Base-by-base conservation (phyloP, 2,329 filamentous ascomycete species). In the Cladosporium sp. region DNA sequence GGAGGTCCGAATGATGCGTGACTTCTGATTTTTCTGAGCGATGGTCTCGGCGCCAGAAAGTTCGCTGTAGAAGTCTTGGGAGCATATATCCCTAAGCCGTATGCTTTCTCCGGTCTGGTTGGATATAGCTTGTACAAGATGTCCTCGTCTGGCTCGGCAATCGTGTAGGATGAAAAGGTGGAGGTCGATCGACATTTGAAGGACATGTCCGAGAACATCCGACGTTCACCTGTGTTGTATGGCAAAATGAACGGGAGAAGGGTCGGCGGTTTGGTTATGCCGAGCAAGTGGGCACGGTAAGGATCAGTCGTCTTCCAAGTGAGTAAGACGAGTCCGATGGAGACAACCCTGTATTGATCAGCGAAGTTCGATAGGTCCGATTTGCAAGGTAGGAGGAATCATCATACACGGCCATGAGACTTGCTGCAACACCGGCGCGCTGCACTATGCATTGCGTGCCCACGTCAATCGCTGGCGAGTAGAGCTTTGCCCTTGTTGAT, bases 181-280 rank as follows among this genome's bases (percentile, higher is more conserved):
- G 67, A 67, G 1, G 73, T 72, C 11, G 73, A 73, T 33, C 72
- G 69, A 67, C 73, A 74, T 63, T 74, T 72, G 68, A 74, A 74
- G 3, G 73, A 74, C 70, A 73, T 72, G n/a, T 74, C 70, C 11
- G 72, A 74, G 63, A 61, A 68, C 57, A 68, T 68, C 2, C 68
- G 49, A 11, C 62, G 66, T 10, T 67, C 57, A 14, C 57, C 29
- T 23, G 67, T 66, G 28, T 68, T 69, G 49, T 74, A 70, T 11
- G 70, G 68, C 2, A 73, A 59, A 23, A 60, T 67, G 2, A 72
- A 62, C 1, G 70, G 70, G 21, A 72, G 58, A 11, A 72, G 67
- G 6, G 55, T 55, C 10, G 67, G 59, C 18, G 70, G 63, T 59
- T 67, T 53, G 40, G 67, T 66, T 33, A 70, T 65, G 37, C 73